These are phyloP conservation scores for Neurospora sp. DNA, from an alignment of 495 filamentous ascomycete genomes.

Conservation along the genomic window DNA sequence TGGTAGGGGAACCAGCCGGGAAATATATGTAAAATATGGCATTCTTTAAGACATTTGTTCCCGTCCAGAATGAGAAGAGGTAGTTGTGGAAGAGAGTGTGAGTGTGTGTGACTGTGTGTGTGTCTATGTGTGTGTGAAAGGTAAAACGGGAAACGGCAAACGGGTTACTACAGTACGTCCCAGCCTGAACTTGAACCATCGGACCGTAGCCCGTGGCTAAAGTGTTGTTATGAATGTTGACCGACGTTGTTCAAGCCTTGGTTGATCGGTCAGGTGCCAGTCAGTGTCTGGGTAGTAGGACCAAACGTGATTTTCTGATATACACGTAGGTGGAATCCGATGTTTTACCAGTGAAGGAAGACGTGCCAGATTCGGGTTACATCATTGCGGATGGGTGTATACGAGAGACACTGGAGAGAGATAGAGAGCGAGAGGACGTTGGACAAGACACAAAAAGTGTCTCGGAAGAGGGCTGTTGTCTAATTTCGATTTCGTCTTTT, in stretches of 20 bases:
- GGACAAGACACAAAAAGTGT: not conserved
- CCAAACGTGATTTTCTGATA: not conserved
- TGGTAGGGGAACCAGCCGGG: no score
- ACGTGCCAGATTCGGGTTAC: not conserved
- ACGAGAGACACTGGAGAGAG: not conserved
- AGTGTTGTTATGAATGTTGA: not conserved
- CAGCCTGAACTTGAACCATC: not conserved
- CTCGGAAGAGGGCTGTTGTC: not conserved
- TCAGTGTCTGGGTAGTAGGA: not conserved
- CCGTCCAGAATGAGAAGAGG: no score
- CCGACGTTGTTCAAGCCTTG: not conserved
- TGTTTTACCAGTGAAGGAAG: not conserved
- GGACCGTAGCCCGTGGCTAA: not conserved
- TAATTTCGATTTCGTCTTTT: not conserved
- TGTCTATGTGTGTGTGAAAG: not conserved
- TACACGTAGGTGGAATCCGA: not conserved
- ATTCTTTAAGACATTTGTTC: no score
- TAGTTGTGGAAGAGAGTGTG: no score
- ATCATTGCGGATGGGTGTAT: not conserved
- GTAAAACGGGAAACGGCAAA: not conserved
- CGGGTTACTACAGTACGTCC: not conserved
- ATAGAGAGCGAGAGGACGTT: not conserved
- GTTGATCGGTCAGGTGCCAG: not conserved
- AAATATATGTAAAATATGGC: no score
- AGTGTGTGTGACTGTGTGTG: no score